phyloP scores from a whole-genome alignment of 148 eudicot genomes.

The Rhododendron mucronatum region DNA sequence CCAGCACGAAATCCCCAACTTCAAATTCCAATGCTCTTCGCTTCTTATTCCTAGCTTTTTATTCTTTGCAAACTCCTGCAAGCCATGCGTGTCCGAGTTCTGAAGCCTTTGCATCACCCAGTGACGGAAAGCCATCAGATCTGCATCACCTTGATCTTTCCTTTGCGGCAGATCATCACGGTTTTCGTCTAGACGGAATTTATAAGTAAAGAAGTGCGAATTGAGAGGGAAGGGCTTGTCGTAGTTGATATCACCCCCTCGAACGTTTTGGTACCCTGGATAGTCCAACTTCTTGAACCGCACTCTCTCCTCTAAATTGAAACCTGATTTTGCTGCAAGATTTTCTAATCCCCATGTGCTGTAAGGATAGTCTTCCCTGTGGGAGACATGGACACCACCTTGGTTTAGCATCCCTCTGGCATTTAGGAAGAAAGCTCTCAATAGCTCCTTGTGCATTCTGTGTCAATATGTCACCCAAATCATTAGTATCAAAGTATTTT shows the following conservation, averaged over 20 bases:
- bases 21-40: too few species aligned
- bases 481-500: too few species aligned
- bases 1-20: too few species aligned
- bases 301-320: background rate
- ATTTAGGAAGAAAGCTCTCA: slow-evolving; percentile 16
- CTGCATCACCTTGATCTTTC: too few species aligned
- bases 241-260: slow-evolving; percentile 18
- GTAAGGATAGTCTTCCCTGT: slow-evolving; percentile 17
- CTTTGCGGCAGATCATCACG: too few species aligned
- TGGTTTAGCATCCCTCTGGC: slow-evolving; percentile 26
- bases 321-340: slow-evolving; percentile 4
- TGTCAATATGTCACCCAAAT: too few species aligned
- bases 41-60: too few species aligned
- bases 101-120: too few species aligned
- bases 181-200: background rate
- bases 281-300: slow-evolving; percentile 7
- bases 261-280: slow-evolving; percentile 25
- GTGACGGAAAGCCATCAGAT: too few species aligned
- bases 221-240: slow-evolving; percentile 11
- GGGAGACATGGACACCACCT: slow-evolving; percentile 25
- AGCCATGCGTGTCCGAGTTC: too few species aligned
- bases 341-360: slow-evolving; percentile 14
- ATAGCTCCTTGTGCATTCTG: slow-evolving; percentile 18
- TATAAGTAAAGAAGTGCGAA: background rate
- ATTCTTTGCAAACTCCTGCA: too few species aligned